Evolutionary conservation across 1,284 basidiomycete species (phyloP).

Genomic region (Coniophora puteana): DNA sequence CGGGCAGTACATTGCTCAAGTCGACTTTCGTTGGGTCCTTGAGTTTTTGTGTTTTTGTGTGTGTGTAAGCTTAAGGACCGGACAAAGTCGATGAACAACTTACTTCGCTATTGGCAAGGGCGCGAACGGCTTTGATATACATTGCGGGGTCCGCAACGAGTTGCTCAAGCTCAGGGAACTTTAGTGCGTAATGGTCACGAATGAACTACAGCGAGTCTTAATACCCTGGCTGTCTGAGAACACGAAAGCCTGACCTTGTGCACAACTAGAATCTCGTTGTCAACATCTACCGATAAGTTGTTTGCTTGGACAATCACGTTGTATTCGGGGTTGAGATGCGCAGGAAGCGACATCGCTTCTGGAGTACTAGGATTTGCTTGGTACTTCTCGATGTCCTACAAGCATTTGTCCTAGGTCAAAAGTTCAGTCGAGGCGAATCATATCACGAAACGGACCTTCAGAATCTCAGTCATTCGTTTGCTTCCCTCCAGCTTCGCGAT

Average conservation of each 20-base stretch:
- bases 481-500: conserved; percentile 89
- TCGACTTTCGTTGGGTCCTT: conserved; percentile 83
- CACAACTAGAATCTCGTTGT: conserved; percentile 96
- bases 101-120: conserved; percentile 82
- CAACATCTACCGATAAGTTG: conserved; percentile 96
- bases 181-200: conserved; percentile 93
- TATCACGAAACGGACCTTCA: conserved; percentile 60
- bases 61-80: conserved; percentile 4
- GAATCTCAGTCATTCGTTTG: conserved; percentile 80
- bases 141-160: conserved; percentile 90
- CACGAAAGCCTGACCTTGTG: conserved; percentile 74
- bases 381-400: conserved; percentile 86
- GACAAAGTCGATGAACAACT: conserved; percentile 15
- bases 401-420: conserved; percentile 3
- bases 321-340: conserved; percentile 95
- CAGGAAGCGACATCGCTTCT: conserved; percentile 74
- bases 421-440: not conserved
- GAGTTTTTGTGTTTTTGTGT: conserved; percentile 8
- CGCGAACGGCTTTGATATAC: conserved; percentile 90
- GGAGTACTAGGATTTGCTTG: conserved; percentile 72
- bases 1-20: conserved; percentile 76
- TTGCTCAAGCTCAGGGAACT: conserved; percentile 97
- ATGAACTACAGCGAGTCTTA: conserved; percentile 68
- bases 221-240: conserved; percentile 38
- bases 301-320: conserved; percentile 95